Evolutionary conservation across 805 yeast genomes (phyloP).

Genomic region (Metschnikowia orientalis): DNA sequence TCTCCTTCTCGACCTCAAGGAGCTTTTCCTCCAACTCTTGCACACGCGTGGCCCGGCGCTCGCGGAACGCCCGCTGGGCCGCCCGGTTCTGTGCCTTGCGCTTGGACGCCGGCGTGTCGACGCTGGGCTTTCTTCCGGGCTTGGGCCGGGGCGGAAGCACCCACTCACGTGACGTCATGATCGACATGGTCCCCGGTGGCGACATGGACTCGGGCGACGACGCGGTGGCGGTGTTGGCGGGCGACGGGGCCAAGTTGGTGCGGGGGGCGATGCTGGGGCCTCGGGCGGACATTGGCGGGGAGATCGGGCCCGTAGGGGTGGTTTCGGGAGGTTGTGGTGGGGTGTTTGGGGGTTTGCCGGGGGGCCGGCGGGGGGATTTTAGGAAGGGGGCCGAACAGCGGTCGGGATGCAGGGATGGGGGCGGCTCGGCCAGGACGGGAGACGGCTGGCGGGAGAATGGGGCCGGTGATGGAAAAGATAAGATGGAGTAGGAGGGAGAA

Average conservation of each 20-base stretch:
- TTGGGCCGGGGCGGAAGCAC: constrained; percentile 59
- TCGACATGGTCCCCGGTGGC: constrained; percentile 28
- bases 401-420: background rate
- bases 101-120: constrained; percentile 78
- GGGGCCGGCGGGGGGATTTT: background rate
- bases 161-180: constrained; percentile 58
- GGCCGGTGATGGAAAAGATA: background rate
- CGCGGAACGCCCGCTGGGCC: constrained; percentile 90
- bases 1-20: constrained; percentile 62
- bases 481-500: background rate
- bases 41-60: constrained; percentile 77
- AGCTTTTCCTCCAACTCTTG: constrained; percentile 71
- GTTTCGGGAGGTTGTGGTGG: background rate
- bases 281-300: constrained; percentile 10
- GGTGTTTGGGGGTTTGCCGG: background rate
- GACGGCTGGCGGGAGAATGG: no score
- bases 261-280: constrained; percentile 20
- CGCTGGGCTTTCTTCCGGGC: constrained; percentile 58
- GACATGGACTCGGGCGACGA: constrained; percentile 17
- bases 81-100: constrained; percentile 89
- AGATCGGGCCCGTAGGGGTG: background rate
- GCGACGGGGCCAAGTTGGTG: constrained; percentile 16
- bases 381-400: background rate
- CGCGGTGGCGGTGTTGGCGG: constrained; percentile 14
- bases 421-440: no score